Evolutionary conservation across 345 rosid species (phyloP), one percentile per base, ranked within the genome.

Genomic region (Lumnitzera racemosa): DNA sequence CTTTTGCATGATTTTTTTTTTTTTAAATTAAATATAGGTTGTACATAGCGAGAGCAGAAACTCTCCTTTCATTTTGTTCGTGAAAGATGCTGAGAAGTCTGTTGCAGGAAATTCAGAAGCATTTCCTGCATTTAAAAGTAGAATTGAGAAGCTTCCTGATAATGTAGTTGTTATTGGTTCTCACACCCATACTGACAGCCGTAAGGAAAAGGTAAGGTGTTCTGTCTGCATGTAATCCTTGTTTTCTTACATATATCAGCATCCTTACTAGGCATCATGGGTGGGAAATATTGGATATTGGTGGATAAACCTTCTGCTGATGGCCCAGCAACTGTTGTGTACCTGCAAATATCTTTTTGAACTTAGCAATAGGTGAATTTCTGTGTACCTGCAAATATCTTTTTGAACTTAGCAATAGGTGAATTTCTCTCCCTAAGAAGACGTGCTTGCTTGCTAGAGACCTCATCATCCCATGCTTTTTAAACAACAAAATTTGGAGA

Each of bases 71-170:
- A 83, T 91, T 80, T 79, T 91, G 80, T 91, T 86, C 52, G 57
- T 87, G 90, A 91, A 87, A 85, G 96, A 91, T 70, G 84, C 83
- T 57, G 96, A 91, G 85, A 87, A 91, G 81, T 85, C 87, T 69
- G 70, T 83, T 76, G 88, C 73, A 23, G 90, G 91, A 63, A 84
- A 84, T 69, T 74, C 81, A 5, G 89, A 89, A 61, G 71, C 81
- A 53, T 83, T 77, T 65, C 56, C 86, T 24, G 61, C 87, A 36
- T 87, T 89, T 60, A 82, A 89, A 72, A 83, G 80, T 70, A 76
- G 61, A 64, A 79, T 91, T 64, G 90, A 78, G 70, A 71, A 70
- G 58, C 95, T 91, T 69, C 92, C 96, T 49, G 85, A 85, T 63
- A 91, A 83, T 71, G 79, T 91, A 36, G 74, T 91, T 60, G 91